These are phyloP conservation scores for Solanum virginianum DNA, from an alignment of 257 asterid genomes.

Conservation along the genomic window DNA sequence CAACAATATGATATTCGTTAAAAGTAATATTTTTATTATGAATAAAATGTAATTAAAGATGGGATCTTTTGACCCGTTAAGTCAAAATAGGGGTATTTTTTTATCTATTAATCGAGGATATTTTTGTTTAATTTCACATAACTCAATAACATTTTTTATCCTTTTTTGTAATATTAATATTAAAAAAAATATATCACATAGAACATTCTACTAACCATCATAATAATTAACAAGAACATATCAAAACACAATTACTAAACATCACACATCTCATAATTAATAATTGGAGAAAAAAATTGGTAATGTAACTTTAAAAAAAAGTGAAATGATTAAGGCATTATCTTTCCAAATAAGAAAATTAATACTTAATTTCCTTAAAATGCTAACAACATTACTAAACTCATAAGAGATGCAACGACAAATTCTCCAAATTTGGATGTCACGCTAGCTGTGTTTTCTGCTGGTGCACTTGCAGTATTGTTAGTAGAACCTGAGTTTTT, in stretches of 20 bases:
- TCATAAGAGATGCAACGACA: not conserved
- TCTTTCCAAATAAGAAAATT: not conserved
- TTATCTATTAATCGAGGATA: no score
- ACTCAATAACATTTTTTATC: no score
- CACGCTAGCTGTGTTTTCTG: not conserved
- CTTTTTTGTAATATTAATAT: not conserved
- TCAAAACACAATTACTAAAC: not conserved
- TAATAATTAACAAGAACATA: not conserved
- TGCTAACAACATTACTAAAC: not conserved
- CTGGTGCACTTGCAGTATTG: not conserved
- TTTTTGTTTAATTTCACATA: no score
- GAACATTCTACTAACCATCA: not conserved
- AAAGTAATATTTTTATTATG: no score
- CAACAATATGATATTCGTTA: no score
- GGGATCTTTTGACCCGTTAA: no score
- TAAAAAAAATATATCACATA: not conserved
- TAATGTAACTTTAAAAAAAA: not conserved
- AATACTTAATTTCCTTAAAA: not conserved
- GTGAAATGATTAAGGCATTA: not conserved
- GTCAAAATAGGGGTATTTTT: no score
- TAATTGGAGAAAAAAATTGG: not conserved
- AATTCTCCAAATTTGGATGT: constrained; percentile 1
- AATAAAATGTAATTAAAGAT: no score
- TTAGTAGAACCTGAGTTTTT: not conserved
- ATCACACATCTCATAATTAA: not conserved